Conservation (phyloP, 2,329 filamentous ascomycete species). For the Phialophora chinensis region DNA sequence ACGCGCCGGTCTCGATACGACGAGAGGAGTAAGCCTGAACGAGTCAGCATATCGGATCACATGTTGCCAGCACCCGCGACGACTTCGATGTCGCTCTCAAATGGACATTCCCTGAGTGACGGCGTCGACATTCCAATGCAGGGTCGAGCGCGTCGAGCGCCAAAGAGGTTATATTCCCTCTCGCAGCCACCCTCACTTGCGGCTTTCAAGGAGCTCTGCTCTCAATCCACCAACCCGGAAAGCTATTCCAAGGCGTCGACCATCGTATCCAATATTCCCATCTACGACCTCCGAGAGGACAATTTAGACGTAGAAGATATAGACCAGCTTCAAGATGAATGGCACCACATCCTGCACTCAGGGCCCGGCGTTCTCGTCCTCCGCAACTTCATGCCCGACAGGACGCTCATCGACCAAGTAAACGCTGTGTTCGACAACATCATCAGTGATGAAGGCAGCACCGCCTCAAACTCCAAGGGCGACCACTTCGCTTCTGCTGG, state of each 20-base stretch:
- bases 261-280: constrained; percentile 60
- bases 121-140: neutral
- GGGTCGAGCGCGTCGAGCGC: constrained; percentile 15
- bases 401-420: constrained; percentile 52
- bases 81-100: neutral
- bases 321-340: constrained; percentile 62
- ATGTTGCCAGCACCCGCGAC: neutral
- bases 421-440: constrained; percentile 58
- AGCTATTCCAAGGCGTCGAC: constrained; percentile 57
- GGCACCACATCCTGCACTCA: constrained; percentile 62
- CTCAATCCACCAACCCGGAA: constrained; percentile 45
- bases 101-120: neutral
- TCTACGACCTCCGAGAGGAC: constrained; percentile 55
- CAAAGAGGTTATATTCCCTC: constrained; percentile 26
- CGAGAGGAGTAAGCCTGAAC: neutral
- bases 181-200: constrained; percentile 49
- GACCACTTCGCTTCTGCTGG: constrained; percentile 66
- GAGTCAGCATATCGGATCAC: neutral
- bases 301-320: constrained; percentile 42
- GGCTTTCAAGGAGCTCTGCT: constrained; percentile 55
- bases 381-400: constrained; percentile 56
- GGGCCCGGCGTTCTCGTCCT: constrained; percentile 68
- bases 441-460: constrained; percentile 52
- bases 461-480: constrained; percentile 44
- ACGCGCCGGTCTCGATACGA: neutral